Evolutionary conservation across 2,329 filamentous ascomycete species (phyloP), one percentile per base, ranked within the genome.

Genomic region (Sordariomycetes sp.): DNA sequence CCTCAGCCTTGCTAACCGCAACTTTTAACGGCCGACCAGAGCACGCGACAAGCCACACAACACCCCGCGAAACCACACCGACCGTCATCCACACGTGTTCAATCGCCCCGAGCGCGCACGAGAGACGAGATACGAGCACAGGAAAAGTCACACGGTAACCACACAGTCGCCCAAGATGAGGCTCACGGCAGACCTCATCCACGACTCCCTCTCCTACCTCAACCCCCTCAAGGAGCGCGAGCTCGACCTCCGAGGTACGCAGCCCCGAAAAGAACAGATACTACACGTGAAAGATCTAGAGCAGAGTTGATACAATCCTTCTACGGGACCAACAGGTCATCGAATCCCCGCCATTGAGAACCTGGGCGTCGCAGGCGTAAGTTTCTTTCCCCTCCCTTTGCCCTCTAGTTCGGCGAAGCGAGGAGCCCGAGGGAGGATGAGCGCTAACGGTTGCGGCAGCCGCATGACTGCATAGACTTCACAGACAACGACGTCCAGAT

Each of bases 151-250:
- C n/a, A n/a, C n/a, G n/a, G n/a, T n/a, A n/a, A n/a, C n/a, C n/a
- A n/a, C n/a, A n/a, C n/a, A n/a, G n/a, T n/a, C 38, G 33, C 36
- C 48, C 59, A 66, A 56, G 46, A 96, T 98, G 92, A 82, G 90
- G 72, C 79, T 98, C 66, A 95, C 90, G 43, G 81, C 86, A 48
- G 92, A 96, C 62, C 79, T 96, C 54, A 93, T 98, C 66, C 78
- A 86, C 63, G 80, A 78, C 62, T 94, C 92, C 57, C 82, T 94
- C 48, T 95, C 90, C 60, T 98, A 95, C 73, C 83, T 96, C 65
- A 98, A 96, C 66, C 88, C 90, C 59, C 76, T 98, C 62, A 94
- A 92, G 68, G 92, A 98, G 75, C 86, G 92, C 63, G 92, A 98
- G 76, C 79, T 98, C 61, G 88, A 96, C 72, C 86, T 98, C 53